Base-by-base conservation (phyloP, 2,329 filamentous ascomycete species). In the Pseudogymnoascus sp. region DNA sequence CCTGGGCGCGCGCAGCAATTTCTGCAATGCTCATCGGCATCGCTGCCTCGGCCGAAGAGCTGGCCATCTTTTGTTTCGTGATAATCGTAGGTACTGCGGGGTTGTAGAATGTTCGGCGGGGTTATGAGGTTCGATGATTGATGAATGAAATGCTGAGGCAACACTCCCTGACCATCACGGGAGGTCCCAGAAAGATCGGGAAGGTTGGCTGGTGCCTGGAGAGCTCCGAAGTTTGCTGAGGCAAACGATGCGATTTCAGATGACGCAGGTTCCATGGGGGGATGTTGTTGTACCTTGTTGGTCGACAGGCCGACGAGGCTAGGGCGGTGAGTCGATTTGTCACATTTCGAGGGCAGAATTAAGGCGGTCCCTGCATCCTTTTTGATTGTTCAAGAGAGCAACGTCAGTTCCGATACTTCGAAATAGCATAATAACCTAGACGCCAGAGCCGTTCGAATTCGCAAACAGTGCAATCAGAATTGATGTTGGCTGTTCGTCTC, bases 11-110 rank as follows among this genome's bases (percentile, higher is more conserved):
- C 31, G 83, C 80, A 9, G 88, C 84, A 64, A 97, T 88, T 71
- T 96, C 89, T 70, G 88, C 87, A 63, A 95, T 83, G 67, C 81
- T 92, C 75, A 88, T 77, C 41, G 92, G 92, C 70, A 67, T 69
- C 14, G 67, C 67, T 14, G 65, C 60, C 61, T 69, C 66, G 37
- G 62, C 40, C 18, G 60, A 52, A 61, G 68, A 68, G 68, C 68
- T 69, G 67, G 69, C 69, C 71, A 73, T 74, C 61, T 62, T 63
- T 64, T 61, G 40, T 64, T 64, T 33, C 2, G 28, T 55, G 49
- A 33, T 55, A 55, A 33, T 55, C 28, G 9, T 9, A 55, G 18
- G 28, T 21, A 55, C 28, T 55, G 49, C 49, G 49, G 49, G 49
- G 49, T 55, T 33, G n/a, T 33, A 55, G 25, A 33, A 55, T 21